Conservation (phyloP, 805 yeast genomes). For the Lachancea quebecensis region DNA sequence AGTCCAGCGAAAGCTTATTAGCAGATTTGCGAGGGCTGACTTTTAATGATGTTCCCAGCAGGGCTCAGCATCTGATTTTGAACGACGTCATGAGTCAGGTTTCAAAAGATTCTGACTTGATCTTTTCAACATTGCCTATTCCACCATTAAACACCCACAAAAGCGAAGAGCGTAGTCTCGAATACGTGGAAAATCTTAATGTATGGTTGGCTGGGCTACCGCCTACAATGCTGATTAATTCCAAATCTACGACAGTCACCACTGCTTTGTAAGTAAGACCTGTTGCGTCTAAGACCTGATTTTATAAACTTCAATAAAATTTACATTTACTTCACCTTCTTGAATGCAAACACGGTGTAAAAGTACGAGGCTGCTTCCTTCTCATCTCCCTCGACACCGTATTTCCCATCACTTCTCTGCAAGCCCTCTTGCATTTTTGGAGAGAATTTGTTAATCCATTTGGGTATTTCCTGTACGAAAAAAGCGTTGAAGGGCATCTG, state of each 20-base stretch:
- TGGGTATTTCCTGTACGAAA: constrained; percentile 72
- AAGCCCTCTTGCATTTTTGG: constrained; percentile 63
- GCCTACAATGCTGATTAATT: constrained; percentile 74
- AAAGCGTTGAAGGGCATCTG: constrained; percentile 75
- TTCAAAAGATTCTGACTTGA: constrained; percentile 59
- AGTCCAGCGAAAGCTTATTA: constrained; percentile 28
- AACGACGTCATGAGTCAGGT: constrained; percentile 73
- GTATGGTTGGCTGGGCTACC: constrained; percentile 79
- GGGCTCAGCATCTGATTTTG: constrained; percentile 81
- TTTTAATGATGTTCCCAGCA: constrained; percentile 85
- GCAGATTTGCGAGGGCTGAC: constrained; percentile 37
- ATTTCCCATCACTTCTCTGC: constrained; percentile 67
- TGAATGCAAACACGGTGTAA: constrained; percentile 78
- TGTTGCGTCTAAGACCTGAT: no score
- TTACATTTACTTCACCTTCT: constrained; percentile 39
- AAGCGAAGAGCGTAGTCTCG: constrained; percentile 58
- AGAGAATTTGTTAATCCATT: constrained; percentile 49
- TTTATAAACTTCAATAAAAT: constrained; percentile 1
- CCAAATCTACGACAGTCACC: constrained; percentile 94
- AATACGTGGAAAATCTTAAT: constrained; percentile 69
- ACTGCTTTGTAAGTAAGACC: constrained; percentile 56
- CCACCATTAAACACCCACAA: constrained; percentile 79
- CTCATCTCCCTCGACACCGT: constrained; percentile 85
- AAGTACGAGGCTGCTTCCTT: constrained; percentile 83
- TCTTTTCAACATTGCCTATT: constrained; percentile 85